Conservation (phyloP, 441 rosid genomes). For the Populus hybrid region DNA sequence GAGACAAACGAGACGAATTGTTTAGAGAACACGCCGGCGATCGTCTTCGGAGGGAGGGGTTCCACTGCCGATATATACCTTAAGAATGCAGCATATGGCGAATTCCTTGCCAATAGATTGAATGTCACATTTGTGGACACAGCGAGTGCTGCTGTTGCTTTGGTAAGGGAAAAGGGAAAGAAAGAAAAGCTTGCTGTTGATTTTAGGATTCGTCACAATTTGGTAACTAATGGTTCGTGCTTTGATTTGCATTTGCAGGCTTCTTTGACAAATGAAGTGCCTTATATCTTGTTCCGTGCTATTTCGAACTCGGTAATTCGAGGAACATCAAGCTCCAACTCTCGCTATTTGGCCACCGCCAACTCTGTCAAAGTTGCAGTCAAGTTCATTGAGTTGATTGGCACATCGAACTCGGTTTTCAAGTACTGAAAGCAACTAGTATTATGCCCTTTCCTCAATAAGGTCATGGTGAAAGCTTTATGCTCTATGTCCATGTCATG, state of each 20-base stretch:
- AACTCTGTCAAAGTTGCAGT: neutral
- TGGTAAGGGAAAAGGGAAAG: constrained; percentile 1
- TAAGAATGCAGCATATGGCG: neutral
- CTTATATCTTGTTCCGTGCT: neutral
- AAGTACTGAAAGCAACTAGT: neutral
- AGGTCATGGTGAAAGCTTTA: too few species aligned
- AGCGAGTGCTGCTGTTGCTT: neutral
- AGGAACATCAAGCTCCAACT: neutral
- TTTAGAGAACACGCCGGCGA: neutral
- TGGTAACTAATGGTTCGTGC: too few species aligned
- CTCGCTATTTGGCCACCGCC: neutral
- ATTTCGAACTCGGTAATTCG: neutral
- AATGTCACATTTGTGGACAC: neutral
- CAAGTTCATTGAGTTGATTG: neutral
- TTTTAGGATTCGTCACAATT: too few species aligned
- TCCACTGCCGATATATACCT: neutral
- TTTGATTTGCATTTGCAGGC: neutral
- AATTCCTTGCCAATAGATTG: neutral
- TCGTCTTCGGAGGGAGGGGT: neutral
- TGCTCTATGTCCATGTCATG: too few species aligned
- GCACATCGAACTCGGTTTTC: neutral
- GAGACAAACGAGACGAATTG: neutral
- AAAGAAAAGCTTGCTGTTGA: too few species aligned
- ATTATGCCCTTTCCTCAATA: too few species aligned
- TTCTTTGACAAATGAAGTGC: neutral